A percentile compares a stretch with the other conserved stretches of the same genome.
These are phyloP conservation scores for Yamadazyma sp. DNA, from an alignment of 1,139 yeast species.

Conservation along the genomic window DNA sequence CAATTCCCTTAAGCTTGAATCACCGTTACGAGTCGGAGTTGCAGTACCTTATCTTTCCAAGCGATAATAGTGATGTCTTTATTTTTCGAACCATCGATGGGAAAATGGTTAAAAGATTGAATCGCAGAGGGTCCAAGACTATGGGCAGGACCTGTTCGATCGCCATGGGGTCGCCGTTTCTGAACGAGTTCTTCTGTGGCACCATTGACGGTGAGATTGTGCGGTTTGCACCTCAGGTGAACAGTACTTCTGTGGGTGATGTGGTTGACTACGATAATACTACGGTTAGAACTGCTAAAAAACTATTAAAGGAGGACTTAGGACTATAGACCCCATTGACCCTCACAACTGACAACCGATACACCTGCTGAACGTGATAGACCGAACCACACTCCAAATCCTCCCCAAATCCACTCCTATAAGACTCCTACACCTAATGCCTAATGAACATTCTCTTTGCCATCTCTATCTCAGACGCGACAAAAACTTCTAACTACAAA, in stretches of 20 bases:
- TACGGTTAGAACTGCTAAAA: background rate
- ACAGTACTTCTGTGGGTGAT: slow-evolving; percentile 18
- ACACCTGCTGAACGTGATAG: background rate
- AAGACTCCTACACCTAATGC: too few species aligned
- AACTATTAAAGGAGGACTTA: too few species aligned
- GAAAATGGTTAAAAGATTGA: slow-evolving; percentile 52
- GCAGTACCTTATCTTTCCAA: slow-evolving; percentile 65
- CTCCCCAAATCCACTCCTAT: background rate
- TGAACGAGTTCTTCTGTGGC: slow-evolving; percentile 50
- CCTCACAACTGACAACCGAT: too few species aligned
- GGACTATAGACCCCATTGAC: too few species aligned
- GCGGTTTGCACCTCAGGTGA: slow-evolving; percentile 47
- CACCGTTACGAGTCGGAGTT: slow-evolving; percentile 48
- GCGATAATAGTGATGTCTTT: slow-evolving; percentile 78
- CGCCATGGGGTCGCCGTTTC: slow-evolving; percentile 45
- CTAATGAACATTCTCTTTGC: too few species aligned
- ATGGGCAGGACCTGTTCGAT: slow-evolving; percentile 50
- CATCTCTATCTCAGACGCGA: slow-evolving; percentile 1
- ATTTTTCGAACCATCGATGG: slow-evolving; percentile 67
- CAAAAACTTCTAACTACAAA: background rate
- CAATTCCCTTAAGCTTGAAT: slow-evolving; percentile 45
- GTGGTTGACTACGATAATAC: slow-evolving; percentile 8
- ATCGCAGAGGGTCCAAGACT: slow-evolving; percentile 34
- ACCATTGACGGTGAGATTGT: slow-evolving; percentile 59
- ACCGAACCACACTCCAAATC: background rate